Evolutionary conservation across 208 protist species (phyloP).

Genomic region (Leishmania arabica): DNA sequence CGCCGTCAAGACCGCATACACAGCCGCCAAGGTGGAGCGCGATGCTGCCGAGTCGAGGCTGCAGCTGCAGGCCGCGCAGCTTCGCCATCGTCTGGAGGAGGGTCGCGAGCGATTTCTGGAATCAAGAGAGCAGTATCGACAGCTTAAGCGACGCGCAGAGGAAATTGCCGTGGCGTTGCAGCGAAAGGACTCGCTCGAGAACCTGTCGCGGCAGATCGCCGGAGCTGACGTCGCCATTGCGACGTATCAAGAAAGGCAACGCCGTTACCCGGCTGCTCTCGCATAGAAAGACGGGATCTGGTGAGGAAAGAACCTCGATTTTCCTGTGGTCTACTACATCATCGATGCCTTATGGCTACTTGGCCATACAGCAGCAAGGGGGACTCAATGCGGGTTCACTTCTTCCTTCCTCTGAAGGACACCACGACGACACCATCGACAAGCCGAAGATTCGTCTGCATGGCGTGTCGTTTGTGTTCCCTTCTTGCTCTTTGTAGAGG

Average conservation of each 20-base stretch:
- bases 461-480: no score
- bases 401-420: no score
- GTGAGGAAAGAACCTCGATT: no score
- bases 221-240: slow-evolving; percentile 27
- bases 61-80: slow-evolving; percentile 32
- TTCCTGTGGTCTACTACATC: no score
- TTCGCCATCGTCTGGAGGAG: slow-evolving; percentile 29
- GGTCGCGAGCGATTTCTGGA: slow-evolving; percentile 27
- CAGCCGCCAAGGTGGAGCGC: slow-evolving; percentile 29
- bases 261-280: not conserved
- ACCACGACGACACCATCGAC: no score
- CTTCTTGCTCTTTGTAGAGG: no score
- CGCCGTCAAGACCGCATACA: slow-evolving; percentile 34
- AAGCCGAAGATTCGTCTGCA: no score
- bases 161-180: slow-evolving; percentile 19
- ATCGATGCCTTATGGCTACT: no score
- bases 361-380: no score
- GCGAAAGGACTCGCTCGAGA: slow-evolving; percentile 17
- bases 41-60: slow-evolving; percentile 3
- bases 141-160: slow-evolving; percentile 22
- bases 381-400: no score
- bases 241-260: slow-evolving; percentile 4
- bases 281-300: no score
- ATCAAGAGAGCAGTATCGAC: slow-evolving; percentile 6
- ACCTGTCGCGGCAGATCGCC: slow-evolving; percentile 17